These are phyloP conservation scores for Patellifolia procumbens DNA, from an alignment of 179 eudicot genomes.

Conservation along the genomic window DNA sequence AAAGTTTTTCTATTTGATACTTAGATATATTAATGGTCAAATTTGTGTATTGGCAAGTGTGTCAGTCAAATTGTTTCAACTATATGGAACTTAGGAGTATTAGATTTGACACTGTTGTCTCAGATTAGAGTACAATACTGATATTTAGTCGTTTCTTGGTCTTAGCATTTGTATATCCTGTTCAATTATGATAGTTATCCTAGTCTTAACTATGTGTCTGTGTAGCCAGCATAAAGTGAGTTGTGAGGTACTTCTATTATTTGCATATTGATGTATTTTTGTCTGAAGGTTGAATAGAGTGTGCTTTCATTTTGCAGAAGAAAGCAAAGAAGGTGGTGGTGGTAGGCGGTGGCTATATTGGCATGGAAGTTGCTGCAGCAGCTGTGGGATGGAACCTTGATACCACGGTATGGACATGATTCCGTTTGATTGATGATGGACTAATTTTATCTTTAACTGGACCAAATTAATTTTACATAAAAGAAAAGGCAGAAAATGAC, in stretches of 20 bases:
- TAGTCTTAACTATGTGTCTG: neutral
- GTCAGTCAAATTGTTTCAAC: too few species aligned
- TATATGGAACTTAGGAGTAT: too few species aligned
- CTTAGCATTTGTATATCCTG: neutral
- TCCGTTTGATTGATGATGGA: constrained; percentile 4
- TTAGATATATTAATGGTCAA: too few species aligned
- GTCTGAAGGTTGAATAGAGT: constrained; percentile 11
- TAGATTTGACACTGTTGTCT: neutral
- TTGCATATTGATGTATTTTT: neutral
- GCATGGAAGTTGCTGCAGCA: constrained; percentile 99
- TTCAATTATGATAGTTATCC: neutral
- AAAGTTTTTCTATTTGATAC: too few species aligned
- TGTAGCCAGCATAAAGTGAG: neutral
- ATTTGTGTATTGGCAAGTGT: too few species aligned
- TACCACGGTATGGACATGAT: constrained; percentile 65
- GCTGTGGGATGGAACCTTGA: constrained; percentile 94
- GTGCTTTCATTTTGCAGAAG: constrained; percentile 48
- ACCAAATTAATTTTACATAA: neutral
- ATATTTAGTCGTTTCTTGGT: neutral
- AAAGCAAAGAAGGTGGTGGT: constrained; percentile 81
- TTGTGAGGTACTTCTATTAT: neutral
- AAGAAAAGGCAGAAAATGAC: neutral
- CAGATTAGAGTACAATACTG: neutral
- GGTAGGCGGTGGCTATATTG: constrained; percentile 99
- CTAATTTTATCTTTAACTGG: neutral